A percentile compares a stretch with the other conserved stretches of the same genome.
These are phyloP conservation scores for Dendrocalamus sinicus DNA, from an alignment of 176 grass and related monocot species.

Conservation along the genomic window DNA sequence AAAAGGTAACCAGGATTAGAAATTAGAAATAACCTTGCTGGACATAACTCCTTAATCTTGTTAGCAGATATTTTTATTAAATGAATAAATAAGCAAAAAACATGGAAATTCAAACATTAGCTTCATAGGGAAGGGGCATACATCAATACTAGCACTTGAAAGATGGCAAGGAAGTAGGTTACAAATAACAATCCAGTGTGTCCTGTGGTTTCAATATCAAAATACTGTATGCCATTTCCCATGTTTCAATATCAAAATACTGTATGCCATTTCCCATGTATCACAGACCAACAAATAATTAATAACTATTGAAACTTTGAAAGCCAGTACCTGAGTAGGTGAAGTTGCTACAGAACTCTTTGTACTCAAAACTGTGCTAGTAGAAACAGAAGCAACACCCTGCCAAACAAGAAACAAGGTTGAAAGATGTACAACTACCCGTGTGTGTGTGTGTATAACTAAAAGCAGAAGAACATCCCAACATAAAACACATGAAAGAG, in stretches of 20 bases:
- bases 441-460: neutral
- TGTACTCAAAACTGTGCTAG: constrained; percentile 58
- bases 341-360: constrained; percentile 74
- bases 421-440: constrained; percentile 27
- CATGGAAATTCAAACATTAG: constrained; percentile 9
- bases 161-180: constrained; percentile 34
- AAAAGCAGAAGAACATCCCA: constrained; percentile 8
- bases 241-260: neutral
- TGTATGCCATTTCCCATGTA: neutral
- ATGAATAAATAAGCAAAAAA: constrained; percentile 32
- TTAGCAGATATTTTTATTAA: constrained; percentile 1
- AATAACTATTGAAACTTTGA: constrained; percentile 17
- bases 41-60: constrained; percentile 24
- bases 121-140: neutral
- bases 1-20: constrained; percentile 26
- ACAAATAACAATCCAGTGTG: constrained; percentile 14
- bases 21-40: neutral
- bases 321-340: constrained; percentile 58
- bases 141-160: constrained; percentile 33
- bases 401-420: constrained; percentile 60
- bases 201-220: neutral
- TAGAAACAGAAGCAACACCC: constrained; percentile 78
- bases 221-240: neutral
- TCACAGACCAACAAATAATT: constrained; percentile 25
- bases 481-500: constrained; percentile 20